Percentiles rank a stretch among this genome's conserved stretches.
Conservation (phyloP, 176 grass and related monocot species). For the Sorghum bicolor region DNA sequence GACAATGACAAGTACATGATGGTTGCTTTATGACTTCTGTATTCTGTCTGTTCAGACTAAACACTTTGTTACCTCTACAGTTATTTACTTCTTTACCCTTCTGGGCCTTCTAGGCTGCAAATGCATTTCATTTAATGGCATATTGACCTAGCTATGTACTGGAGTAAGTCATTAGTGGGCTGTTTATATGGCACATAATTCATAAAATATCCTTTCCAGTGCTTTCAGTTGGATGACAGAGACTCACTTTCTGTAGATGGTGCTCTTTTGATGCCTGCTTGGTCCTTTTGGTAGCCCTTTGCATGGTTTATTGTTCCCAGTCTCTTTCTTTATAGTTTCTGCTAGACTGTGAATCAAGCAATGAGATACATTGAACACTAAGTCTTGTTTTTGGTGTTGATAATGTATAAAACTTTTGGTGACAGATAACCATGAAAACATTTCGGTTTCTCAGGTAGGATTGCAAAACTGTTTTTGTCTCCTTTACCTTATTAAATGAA, state of each 20-base stretch:
- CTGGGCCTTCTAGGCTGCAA: background rate
- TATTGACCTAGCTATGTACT: background rate
- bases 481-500: background rate
- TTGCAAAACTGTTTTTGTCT: constrained; percentile 13
- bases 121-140: constrained; percentile 1
- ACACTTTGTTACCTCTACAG: background rate
- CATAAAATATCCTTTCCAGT: background rate
- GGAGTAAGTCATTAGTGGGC: background rate
- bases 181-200: background rate
- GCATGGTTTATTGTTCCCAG: constrained; percentile 1
- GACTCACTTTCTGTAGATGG: background rate
- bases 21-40: constrained; percentile 1
- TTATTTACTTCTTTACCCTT: background rate
- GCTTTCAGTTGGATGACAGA: constrained; percentile 13
- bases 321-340: constrained; percentile 21
- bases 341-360: background rate
- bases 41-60: background rate
- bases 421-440: background rate
- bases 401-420: background rate
- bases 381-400: background rate
- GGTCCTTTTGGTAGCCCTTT: constrained; percentile 5
- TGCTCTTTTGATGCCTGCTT: background rate
- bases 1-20: background rate
- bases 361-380: constrained; percentile 2
- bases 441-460: constrained; percentile 30